Conservation (phyloP, 176 grass and related monocot genomes). For the Puya raimondii region DNA sequence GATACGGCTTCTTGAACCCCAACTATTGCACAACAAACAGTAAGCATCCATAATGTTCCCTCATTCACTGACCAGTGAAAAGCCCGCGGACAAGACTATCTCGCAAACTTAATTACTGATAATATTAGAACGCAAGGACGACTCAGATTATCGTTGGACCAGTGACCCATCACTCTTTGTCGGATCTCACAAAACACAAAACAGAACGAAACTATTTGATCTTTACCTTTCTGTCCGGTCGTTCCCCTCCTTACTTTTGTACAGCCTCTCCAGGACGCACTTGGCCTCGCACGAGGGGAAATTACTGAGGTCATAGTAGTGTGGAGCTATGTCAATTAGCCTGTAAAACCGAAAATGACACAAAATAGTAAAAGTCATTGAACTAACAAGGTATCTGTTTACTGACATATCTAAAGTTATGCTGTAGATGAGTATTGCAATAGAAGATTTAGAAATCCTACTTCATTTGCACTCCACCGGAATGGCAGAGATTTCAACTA, state of each 20-base stretch:
- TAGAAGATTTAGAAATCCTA: no score
- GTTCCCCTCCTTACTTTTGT: slow-evolving; percentile 65
- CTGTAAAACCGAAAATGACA: slow-evolving; percentile 21
- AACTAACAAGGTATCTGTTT: background rate
- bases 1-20: no score
- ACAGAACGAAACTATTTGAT: background rate
- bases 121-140: no score
- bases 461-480: no score
- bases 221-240: slow-evolving; percentile 39
- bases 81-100: no score
- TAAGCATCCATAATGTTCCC: no score
- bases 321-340: slow-evolving; percentile 69
- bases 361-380: background rate
- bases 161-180: background rate
- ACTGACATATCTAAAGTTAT: no score
- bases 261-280: slow-evolving; percentile 70
- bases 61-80: no score
- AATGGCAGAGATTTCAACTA: background rate
- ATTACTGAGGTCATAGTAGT: slow-evolving; percentile 81
- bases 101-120: no score
- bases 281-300: slow-evolving; percentile 84
- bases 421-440: no score
- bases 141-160: no score
- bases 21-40: no score
- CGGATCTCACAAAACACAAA: background rate